Evolutionary conservation across 106 monocot species (phyloP).

Genomic region (Dactylorhiza incarnata): DNA sequence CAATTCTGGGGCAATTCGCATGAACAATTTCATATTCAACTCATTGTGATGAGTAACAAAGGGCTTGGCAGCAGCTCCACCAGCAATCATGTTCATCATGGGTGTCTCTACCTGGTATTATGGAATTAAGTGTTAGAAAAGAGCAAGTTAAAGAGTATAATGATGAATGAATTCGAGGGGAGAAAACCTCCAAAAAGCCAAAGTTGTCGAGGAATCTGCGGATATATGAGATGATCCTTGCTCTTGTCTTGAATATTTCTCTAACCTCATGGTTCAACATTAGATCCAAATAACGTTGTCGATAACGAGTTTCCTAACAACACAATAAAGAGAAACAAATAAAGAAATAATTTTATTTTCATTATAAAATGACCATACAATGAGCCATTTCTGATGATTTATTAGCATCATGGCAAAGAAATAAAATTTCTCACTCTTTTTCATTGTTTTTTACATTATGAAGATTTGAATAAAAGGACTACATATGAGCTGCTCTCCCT

Average conservation of each 20-base stretch:
- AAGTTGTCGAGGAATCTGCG: conserved; percentile 56
- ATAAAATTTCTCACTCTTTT: too few relatives aligned
- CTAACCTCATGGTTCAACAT: conserved; percentile 86
- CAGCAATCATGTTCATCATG: conserved; percentile 98
- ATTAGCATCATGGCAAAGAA: too few relatives aligned
- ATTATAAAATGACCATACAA: background rate
- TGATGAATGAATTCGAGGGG: background rate
- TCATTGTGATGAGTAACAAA: conserved; percentile 94
- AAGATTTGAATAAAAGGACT: too few relatives aligned
- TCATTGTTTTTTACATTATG: too few relatives aligned
- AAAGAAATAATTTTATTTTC: too few relatives aligned
- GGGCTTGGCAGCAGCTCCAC: conserved; percentile 91
- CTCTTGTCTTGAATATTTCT: conserved; percentile 79
- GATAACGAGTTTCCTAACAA: conserved; percentile 86
- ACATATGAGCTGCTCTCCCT: too few relatives aligned
- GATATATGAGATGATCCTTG: conserved; percentile 60
- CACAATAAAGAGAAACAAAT: background rate
- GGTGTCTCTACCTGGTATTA: conserved; percentile 84
- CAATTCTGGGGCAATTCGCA: conserved; percentile 93
- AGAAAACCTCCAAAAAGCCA: conserved; percentile 73
- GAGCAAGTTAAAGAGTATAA: background rate
- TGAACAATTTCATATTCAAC: conserved; percentile 78
- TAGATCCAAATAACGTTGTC: conserved; percentile 83
- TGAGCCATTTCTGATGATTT: too few relatives aligned
- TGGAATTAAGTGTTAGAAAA: background rate